phyloP scores from a whole-genome alignment of 495 filamentous ascomycete genomes.

The Trichoderma asperelloides region DNA sequence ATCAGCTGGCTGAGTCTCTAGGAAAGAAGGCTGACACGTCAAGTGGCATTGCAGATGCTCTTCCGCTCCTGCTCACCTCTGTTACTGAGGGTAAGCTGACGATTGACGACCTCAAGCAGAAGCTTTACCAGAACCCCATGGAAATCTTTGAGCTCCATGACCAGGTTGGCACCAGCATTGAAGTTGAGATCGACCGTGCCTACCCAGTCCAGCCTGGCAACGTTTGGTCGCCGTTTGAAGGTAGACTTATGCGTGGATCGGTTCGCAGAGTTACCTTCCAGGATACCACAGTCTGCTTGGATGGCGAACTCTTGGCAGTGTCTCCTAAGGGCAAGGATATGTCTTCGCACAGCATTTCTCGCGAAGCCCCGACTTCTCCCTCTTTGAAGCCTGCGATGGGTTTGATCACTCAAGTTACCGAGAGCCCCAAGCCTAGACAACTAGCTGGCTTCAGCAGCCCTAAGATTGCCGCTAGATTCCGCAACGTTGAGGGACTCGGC shows the following conservation, averaged over 20 bases:
- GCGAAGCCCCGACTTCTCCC: conserved; percentile 46
- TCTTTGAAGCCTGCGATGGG: conserved; percentile 34
- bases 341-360: conserved; percentile 58
- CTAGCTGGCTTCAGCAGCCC: background rate
- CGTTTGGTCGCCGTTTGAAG: conserved; percentile 68
- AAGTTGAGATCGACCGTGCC: conserved; percentile 65
- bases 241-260: conserved; percentile 60
- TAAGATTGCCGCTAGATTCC: conserved; percentile 2
- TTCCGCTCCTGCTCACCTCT: conserved; percentile 71
- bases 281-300: conserved; percentile 66
- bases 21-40: conserved; percentile 43
- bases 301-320: conserved; percentile 53
- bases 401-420: conserved; percentile 16
- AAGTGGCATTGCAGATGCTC: conserved; percentile 63
- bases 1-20: conserved; percentile 58
- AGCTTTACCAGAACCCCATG: conserved; percentile 74
- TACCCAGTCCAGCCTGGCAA: conserved; percentile 47
- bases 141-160: conserved; percentile 83
- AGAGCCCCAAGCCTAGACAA: conserved; percentile 17
- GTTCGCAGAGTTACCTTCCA: conserved; percentile 76
- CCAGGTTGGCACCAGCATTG: conserved; percentile 62
- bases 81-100: conserved; percentile 68
- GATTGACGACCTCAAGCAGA: conserved; percentile 59
- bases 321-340: conserved; percentile 60
- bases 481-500: conserved; percentile 14